Base-by-base conservation (phyloP, 768 basidiomycete species). In the Termitomyces sp. region DNA sequence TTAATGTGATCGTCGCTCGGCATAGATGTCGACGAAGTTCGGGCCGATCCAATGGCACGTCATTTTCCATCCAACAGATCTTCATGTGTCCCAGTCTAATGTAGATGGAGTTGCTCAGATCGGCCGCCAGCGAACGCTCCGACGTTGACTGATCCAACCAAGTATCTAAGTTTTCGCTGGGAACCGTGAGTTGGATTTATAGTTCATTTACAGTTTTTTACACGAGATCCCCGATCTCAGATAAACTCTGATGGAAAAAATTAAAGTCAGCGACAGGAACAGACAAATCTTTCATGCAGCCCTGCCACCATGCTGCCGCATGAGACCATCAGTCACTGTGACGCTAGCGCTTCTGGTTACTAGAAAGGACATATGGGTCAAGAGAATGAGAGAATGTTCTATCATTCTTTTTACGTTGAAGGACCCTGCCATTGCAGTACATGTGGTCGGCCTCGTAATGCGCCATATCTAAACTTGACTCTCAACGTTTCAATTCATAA, bases 371-470 rank as follows among this genome's bases (percentile, higher is more conserved):
- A 65, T 69, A 67, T 64, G 67, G 65, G 67, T 63, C 76, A 73
- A 76, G 75, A 68, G 76, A 76, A 74, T 52, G 30, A 76, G 76
- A 69, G 76, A 76, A 74, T 52, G 34, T 63, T 66, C 55, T 55
- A 65, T 62, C 63, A 46, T 48, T 47, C 58, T 54, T 67, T 69
- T 75, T 78, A 78, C 75, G 73, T 78, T 74, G 69, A 62, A 66
- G 68, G n/a, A 73, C 67, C 72, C 68, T 70, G 70, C 70, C 73
- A 73, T 73, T 69, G 69, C 64, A 72, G 10, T 69, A 67, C 75
- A 76, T 79, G 77, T 76, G 77, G 74, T 65, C 74, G 81, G 80
- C 79, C 79, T 77, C 82, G 82, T 65, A 65, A 59, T 79, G 75
- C 75, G 79, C 58, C 62, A 63, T 57, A 59, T 60, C 62, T 56